Evolutionary conservation across 108 stramenopile species (phyloP), one percentile per base, ranked within the genome.

Genomic region (Nannochloropsis oceanica): DNA sequence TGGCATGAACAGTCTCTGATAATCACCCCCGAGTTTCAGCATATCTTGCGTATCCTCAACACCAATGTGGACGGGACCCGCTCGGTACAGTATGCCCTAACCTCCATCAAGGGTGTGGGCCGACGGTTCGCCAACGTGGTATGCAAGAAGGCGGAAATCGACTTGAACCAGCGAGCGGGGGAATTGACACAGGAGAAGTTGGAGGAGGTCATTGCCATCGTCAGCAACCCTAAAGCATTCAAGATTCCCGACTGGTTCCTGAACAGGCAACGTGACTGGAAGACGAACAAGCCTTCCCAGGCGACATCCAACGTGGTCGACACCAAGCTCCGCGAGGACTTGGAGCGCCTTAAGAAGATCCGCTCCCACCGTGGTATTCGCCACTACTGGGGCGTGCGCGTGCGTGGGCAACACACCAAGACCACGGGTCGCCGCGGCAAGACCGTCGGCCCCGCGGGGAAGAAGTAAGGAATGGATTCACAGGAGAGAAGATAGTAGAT

Each of bases 1-100:
- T 44, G 44, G 13, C 43, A 24, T 26, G 11, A 26, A 12, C 86
- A 88, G 87, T 85, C 87, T 27, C 82, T 91, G 83, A 89, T 88
- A 25, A 85, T 88, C 84, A 73, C 88, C 85, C 94, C 93, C 86
- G 97, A 99, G 90, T 99, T 99, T 92, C 97, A 98, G 94, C 97
- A 98, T 95, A 99, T 99, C 92, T 94, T 99, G 89, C 99, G 99
- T 98, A 96, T 99, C 91, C 97, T 99, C 89, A 99, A 99, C 93
- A 99, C 99, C 80, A 99, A 99, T 94, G 95, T 99, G 85, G 97
- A 98, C 91, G 99, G 99, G 91, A 95, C 96, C 93, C 92, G 96
- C 85, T 98, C 97, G 93, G 96, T 97, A 79, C 96, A 97, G 89
- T 98, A 96, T 89, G 97, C 95, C 89, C 91, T 99, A 86, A 99